Conservation (phyloP, 768 basidiomycete genomes). For the Nevesoporus exiguus region DNA sequence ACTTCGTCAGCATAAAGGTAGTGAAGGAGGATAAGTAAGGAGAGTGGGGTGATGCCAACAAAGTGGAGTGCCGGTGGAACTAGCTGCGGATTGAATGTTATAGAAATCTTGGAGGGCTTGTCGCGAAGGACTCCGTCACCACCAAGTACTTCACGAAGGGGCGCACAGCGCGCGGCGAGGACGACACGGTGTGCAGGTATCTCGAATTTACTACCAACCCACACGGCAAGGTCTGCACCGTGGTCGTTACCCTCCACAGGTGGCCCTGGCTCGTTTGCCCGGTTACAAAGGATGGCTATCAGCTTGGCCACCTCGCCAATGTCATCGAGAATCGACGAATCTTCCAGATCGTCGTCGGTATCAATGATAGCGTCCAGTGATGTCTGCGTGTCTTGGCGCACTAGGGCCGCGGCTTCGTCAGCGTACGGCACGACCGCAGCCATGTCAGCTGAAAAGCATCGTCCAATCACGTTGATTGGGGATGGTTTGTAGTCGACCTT, state of each 20-base stretch:
- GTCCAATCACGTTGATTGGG: slow-evolving; percentile 53
- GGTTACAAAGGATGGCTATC: slow-evolving; percentile 9
- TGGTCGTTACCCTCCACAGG: slow-evolving; percentile 29
- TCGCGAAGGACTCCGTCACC: slow-evolving; percentile 32
- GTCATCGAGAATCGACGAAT: slow-evolving; percentile 36
- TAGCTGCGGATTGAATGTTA: slow-evolving; percentile 24
- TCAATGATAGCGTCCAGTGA: slow-evolving; percentile 1
- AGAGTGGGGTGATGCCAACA: slow-evolving; percentile 56
- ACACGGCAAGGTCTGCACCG: slow-evolving; percentile 64
- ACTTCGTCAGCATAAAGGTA: slow-evolving; percentile 90
- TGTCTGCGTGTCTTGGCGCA: not conserved
- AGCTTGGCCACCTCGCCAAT: slow-evolving; percentile 30
- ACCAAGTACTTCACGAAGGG: slow-evolving; percentile 43
- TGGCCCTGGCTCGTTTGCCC: not conserved
- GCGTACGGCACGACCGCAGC: slow-evolving; percentile 61
- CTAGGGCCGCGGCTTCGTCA: not conserved
- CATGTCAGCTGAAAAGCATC: slow-evolving; percentile 62
- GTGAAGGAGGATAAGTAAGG: slow-evolving; percentile 70
- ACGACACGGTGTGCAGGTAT: slow-evolving; percentile 66
- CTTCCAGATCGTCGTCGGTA: slow-evolving; percentile 39
- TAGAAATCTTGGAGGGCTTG: slow-evolving; percentile 26
- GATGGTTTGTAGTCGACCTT: slow-evolving; percentile 65
- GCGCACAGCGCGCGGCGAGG: slow-evolving; percentile 56
- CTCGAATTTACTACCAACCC: slow-evolving; percentile 39
- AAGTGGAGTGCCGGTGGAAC: slow-evolving; percentile 31